These are phyloP conservation scores for Phytophthora tentaculata DNA, from an alignment of 352 stramenopile genomes.

Conservation along the genomic window DNA sequence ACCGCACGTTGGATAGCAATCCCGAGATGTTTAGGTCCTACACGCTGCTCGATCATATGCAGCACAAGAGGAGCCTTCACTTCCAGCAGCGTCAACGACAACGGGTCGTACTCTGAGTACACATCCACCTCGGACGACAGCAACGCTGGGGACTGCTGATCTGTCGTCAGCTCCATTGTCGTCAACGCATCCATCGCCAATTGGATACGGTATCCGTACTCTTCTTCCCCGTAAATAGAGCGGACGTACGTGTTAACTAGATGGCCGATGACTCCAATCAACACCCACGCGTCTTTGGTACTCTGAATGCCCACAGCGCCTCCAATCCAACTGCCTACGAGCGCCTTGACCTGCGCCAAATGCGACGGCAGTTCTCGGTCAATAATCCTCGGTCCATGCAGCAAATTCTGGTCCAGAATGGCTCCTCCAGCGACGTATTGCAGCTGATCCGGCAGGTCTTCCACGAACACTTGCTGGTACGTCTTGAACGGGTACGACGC, in stretches of 20 bases:
- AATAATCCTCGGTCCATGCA: constrained; percentile 83
- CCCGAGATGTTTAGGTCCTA: constrained; percentile 71
- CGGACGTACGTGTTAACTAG: constrained; percentile 85
- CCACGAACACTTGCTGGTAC: constrained; percentile 89
- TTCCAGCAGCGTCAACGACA: constrained; percentile 75
- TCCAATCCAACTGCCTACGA: constrained; percentile 82
- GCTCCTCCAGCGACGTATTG: constrained; percentile 72
- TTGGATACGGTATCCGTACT: constrained; percentile 88
- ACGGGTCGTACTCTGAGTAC: constrained; percentile 83
- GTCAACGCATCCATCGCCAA: constrained; percentile 85
- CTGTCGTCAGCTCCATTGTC: constrained; percentile 81
- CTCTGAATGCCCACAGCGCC: constrained; percentile 82
- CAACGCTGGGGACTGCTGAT: constrained; percentile 66
- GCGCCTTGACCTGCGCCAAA: constrained; percentile 78
- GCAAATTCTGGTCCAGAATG: constrained; percentile 79
- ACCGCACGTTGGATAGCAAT: constrained; percentile 85
- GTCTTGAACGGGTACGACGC: constrained; percentile 84
- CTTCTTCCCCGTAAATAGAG: constrained; percentile 81
- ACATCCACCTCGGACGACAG: constrained; percentile 84
- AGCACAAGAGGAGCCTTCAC: constrained; percentile 83
- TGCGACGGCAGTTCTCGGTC: constrained; percentile 83
- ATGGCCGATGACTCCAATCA: constrained; percentile 82
- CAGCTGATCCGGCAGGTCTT: constrained; percentile 78
- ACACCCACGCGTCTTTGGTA: constrained; percentile 87
- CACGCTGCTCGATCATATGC: constrained; percentile 90